Base-by-base conservation (phyloP, 345 rosid genomes). In the Arabis alpina region DNA sequence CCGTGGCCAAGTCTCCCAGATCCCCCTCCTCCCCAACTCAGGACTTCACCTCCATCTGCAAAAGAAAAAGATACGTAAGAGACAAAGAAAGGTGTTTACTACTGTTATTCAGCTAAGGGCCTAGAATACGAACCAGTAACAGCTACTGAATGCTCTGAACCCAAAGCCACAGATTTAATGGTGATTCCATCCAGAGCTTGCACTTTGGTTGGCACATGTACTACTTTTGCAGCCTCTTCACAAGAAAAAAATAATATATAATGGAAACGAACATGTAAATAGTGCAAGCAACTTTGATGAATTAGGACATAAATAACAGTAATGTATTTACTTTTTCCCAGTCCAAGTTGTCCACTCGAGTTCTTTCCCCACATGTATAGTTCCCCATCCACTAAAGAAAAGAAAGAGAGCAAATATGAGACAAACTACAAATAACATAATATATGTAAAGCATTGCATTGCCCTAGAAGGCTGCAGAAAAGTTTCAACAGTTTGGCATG, bases 1-100 rank as follows among this genome's bases (percentile, higher is more conserved):
- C 91, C 94, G 71, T 93, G 96, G 54, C 98, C 98, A 77, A 93
- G 98, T 80, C 89, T 85, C 65, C 97, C 94, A 63, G 82, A 83
- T 14, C 86, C 92, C 34, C 88, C 97, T 70, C 73, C 87, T 64
- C 98, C 98, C 98, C 98, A 93, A 66, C 98, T 91, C 64, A 93
- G 75, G 66, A 86, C 84, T 76, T 85, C 82, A 56, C 97, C 98
- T 76, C 59, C 86, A 76, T 82, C 98, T 93, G 75, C 36, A 24
- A 53, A 72, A 30, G 77, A 40, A 44, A 71, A 41, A 63, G 19
- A 66, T 25, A 78, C 47, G 15, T n/a, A 55, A 59, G 39, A 53
- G 27, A 11, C 30, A 42, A 47, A 28, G 51, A 52, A 32, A 60
- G 13, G 51, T 14, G 56, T 12, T 32, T 56, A 39, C 45, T 62